Evolutionary conservation across 2,329 filamentous ascomycete genomes (phyloP).

Genomic region (Trichoderma lentiforme): DNA sequence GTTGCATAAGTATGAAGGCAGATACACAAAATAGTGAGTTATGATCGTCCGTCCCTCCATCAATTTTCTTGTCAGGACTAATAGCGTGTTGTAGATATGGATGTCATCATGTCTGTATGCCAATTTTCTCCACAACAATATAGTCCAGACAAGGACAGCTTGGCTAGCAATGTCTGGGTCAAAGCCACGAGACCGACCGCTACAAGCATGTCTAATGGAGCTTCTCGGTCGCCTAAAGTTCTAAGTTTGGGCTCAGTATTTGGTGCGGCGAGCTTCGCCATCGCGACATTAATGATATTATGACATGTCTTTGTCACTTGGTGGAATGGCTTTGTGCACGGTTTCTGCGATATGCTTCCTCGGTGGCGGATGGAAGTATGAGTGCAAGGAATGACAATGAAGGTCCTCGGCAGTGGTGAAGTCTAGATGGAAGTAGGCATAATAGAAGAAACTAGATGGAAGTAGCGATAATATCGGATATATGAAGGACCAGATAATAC

Average conservation of each 20-base stretch:
- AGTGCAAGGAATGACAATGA: too few relatives aligned
- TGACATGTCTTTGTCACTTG: background rate
- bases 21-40: conserved; percentile 33
- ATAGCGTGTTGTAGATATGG: conserved; percentile 30
- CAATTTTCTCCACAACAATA: conserved; percentile 33
- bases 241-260: background rate
- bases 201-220: conserved; percentile 1
- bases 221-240: background rate
- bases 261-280: background rate
- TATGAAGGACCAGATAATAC: too few relatives aligned
- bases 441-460: too few relatives aligned
- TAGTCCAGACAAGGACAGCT: conserved; percentile 29
- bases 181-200: conserved; percentile 30
- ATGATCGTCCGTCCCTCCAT: background rate
- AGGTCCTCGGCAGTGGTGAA: too few relatives aligned
- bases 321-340: too few relatives aligned
- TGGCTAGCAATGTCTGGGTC: conserved; percentile 35
- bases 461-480: too few relatives aligned
- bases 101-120: conserved; percentile 36
- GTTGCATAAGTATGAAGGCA: conserved; percentile 35
- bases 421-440: too few relatives aligned
- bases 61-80: background rate
- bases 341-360: too few relatives aligned
- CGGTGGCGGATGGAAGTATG: too few relatives aligned
- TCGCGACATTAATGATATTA: background rate